A percentile compares a stretch with the other conserved stretches of the same genome.
Conservation (phyloP, 306 rosid species). For the Rosa lucieae region DNA sequence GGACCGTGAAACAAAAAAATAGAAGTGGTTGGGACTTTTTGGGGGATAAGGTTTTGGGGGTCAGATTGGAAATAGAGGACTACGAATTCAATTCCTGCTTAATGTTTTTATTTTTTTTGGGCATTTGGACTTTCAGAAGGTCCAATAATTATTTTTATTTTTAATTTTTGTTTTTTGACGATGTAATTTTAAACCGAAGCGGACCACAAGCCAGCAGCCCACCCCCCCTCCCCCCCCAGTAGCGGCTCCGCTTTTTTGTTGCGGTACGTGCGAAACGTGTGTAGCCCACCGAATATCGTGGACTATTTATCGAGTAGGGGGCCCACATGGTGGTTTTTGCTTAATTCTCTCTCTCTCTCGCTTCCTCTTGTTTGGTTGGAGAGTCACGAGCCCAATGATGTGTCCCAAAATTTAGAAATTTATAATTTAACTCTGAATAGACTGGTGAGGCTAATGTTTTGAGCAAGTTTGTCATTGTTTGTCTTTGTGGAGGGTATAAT, state of each 20-base stretch:
- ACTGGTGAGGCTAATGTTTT: neutral
- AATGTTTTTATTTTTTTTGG: conserved; percentile 36
- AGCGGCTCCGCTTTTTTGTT: neutral
- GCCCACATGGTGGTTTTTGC: neutral
- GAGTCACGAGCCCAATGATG: conserved; percentile 25
- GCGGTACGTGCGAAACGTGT: conserved; percentile 19
- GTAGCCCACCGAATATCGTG: conserved; percentile 36
- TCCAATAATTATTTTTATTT: conserved; percentile 48
- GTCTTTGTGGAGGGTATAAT: too few relatives aligned
- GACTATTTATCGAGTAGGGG: conserved; percentile 31
- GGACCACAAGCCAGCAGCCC: conserved; percentile 36
- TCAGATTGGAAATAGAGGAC: conserved; percentile 28
- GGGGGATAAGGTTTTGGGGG: conserved; percentile 39
- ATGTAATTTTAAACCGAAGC: conserved; percentile 18
- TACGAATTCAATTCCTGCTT: neutral
- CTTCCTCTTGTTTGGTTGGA: neutral
- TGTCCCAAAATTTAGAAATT: neutral
- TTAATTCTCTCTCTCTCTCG: neutral
- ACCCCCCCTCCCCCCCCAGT: neutral
- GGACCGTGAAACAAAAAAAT: conserved; percentile 54
- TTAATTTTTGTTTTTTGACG: neutral
- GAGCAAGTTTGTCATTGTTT: too few relatives aligned
- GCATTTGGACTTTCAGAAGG: conserved; percentile 47
- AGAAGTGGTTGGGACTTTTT: conserved; percentile 24
- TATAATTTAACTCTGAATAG: too few relatives aligned